These are phyloP conservation scores for Psilocybe cyanescens DNA, from an alignment of 768 basidiomycete genomes.

Conservation along the genomic window DNA sequence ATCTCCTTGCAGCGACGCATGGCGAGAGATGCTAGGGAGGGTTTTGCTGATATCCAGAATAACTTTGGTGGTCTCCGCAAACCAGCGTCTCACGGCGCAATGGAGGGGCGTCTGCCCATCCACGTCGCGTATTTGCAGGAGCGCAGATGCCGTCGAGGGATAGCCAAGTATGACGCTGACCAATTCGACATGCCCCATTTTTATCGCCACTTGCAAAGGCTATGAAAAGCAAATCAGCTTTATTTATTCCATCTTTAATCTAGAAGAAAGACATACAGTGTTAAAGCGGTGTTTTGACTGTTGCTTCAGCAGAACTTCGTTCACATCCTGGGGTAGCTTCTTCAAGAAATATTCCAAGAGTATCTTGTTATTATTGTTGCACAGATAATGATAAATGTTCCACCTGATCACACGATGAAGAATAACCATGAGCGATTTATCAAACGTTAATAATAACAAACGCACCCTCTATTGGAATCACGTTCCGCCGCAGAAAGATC, in stretches of 20 bases:
- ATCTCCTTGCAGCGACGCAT: slow-evolving; percentile 37
- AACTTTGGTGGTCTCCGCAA: slow-evolving; percentile 33
- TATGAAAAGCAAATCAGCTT: slow-evolving; percentile 21
- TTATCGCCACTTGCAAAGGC: slow-evolving; percentile 60
- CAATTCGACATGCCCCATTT: slow-evolving; percentile 28
- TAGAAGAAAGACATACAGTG: slow-evolving; percentile 13
- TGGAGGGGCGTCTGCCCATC: slow-evolving; percentile 58
- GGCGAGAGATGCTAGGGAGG: not conserved
- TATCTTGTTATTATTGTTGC: slow-evolving; percentile 27
- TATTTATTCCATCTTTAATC: not conserved
- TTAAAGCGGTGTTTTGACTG: slow-evolving; percentile 48
- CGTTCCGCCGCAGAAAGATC: not conserved
- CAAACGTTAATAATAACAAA: not conserved
- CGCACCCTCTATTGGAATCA: not conserved
- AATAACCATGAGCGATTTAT: too few species aligned
- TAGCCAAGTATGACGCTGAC: slow-evolving; percentile 43
- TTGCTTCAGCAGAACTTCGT: slow-evolving; percentile 45
- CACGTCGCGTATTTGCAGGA: slow-evolving; percentile 42
- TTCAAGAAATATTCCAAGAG: slow-evolving; percentile 48
- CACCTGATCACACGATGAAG: slow-evolving; percentile 35
- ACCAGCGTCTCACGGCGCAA: slow-evolving; percentile 40
- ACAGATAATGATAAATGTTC: slow-evolving; percentile 61
- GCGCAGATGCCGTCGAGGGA: slow-evolving; percentile 28
- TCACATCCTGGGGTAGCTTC: slow-evolving; percentile 55
- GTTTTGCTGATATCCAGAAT: slow-evolving; percentile 29